These are phyloP conservation scores for Cinnamomum chago DNA, from an alignment of 164 flowering plant species.

Conservation along the genomic window DNA sequence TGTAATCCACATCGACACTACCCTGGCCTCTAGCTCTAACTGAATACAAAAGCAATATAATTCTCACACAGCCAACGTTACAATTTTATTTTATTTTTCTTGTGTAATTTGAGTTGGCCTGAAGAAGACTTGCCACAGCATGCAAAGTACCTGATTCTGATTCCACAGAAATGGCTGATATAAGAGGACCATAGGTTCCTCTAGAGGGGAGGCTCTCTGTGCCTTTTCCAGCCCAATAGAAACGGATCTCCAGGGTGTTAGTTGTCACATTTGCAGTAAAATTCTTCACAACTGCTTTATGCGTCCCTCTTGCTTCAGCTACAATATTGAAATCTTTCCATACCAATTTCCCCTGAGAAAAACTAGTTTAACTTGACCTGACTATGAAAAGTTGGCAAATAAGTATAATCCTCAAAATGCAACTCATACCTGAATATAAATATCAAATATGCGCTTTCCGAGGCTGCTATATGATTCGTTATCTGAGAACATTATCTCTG, in stretches of 20 bases:
- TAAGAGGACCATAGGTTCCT: slow-evolving; percentile 22
- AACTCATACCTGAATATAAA: slow-evolving; percentile 56
- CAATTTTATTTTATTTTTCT: too few species aligned
- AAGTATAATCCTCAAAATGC: neutral
- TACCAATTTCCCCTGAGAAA: slow-evolving; percentile 13
- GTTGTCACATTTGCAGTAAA: neutral
- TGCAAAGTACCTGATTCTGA: slow-evolving; percentile 24
- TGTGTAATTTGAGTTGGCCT: too few species aligned
- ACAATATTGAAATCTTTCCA: slow-evolving; percentile 18
- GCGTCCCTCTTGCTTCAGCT: slow-evolving; percentile 6
- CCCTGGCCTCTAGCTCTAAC: too few species aligned
- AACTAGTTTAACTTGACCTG: neutral
- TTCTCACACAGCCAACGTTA: too few species aligned
- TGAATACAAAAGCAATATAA: too few species aligned
- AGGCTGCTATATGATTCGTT: slow-evolving; percentile 44
- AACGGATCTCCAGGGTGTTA: slow-evolving; percentile 14
- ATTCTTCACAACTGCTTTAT: neutral
- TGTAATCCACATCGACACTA: too few species aligned
- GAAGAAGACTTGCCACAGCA: neutral
- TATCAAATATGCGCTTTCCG: slow-evolving; percentile 67
- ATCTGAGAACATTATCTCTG: slow-evolving; percentile 51
- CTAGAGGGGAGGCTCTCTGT: slow-evolving; percentile 10
- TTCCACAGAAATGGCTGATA: slow-evolving; percentile 17
- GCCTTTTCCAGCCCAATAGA: slow-evolving; percentile 22
- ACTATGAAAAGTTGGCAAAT: neutral